Evolutionary conservation across 768 basidiomycete species (phyloP), one percentile per base, ranked within the genome.

Genomic region (Gloeopeniophorella convolvens): DNA sequence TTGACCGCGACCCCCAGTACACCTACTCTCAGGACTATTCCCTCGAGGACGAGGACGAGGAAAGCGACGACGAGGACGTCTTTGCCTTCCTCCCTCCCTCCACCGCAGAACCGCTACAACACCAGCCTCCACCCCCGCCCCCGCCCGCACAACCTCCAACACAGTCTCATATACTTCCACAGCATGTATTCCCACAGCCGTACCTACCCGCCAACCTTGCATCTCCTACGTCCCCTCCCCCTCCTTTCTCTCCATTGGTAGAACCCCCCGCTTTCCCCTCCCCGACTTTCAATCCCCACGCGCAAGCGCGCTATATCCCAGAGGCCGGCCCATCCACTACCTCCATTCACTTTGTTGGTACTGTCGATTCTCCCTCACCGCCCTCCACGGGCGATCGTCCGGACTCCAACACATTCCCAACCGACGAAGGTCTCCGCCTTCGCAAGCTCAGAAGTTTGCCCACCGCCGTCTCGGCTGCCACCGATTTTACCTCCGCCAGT

Each of bases 71-170:
- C 39, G 91, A 83, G 57, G 86, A 85, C 63, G 87, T 94, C 55
- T 95, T 95, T 67, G 91, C 92, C 0, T 95, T 90, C 69, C 73
- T 83, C 16, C 85, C 90, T 31, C 89, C 90, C n/a, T 73, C 76
- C 3, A 89, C 91, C 20, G 82, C 84, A 12, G 80, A 84, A 49
- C 71, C 66, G 63, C 42, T 57, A 64, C 27, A 51, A 50, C 42
- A 33, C n/a, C n/a, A 45, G 63, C 46, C 63, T 42, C 36, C 15
- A 15, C 47, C 30, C 40, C 42, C 1, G n/a, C n/a, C n/a, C n/a
- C 48, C 32, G 33, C 60, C 30, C 10, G 31, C 27, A 44, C 58
- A 21, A 33, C 45, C 31, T 12, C 43, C 27, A 21, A 15, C 53
- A 12, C 48, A 42, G 3, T 51, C 54, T 50, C 42, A 45, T 45